Evolutionary conservation across 768 basidiomycete species (phyloP), one percentile per base, ranked within the genome.

Genomic region (Pleurotus eryngii): DNA sequence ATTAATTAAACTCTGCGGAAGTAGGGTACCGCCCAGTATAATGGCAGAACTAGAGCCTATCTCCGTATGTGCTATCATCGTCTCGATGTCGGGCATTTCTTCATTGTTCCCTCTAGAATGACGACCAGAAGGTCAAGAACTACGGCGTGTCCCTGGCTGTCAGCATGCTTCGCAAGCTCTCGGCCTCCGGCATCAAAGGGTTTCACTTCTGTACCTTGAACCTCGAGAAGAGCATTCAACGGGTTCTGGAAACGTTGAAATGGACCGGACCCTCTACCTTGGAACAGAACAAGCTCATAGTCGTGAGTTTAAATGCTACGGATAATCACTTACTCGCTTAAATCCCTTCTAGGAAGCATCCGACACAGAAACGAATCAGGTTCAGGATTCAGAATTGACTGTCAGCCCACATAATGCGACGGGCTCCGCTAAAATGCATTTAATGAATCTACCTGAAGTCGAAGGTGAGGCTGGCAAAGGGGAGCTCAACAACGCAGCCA

Each of bases 171-270:
- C 71, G 68, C 59, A 81, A 73, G 46, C 74, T 89, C 27, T 84
- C 79, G 12, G 69, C 61, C 18, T 78, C 81, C 59, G 84, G 84
- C 12, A 75, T 92, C 38, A 72, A 77, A 6, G 95, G 94, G 0
- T 81, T 98, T 46, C 95, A 98, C 70, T 88, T 99, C 65, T 98
- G 94, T 68, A 99, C 97, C 1, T 80, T 99, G 58, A 99, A 99
- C 71, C 83, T 99, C 8, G 97, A 99, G 69, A 96, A 93, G 76
- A 96, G 94, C 63, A 89, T 98, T 2, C 87, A 89, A 55, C 82
- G 86, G 12, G 85, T 98, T 7, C 74, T 98, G 49, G 93, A 96
- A 64, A 76, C 71, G 22, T 80, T 99, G 18, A 76, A 80, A 43
- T 96, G 95, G 93, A 78, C 82, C 55, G 24, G 78, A 76, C 15